Evolutionary conservation across 495 filamentous ascomycete species (phyloP).

Genomic region (Xylaria venustula): DNA sequence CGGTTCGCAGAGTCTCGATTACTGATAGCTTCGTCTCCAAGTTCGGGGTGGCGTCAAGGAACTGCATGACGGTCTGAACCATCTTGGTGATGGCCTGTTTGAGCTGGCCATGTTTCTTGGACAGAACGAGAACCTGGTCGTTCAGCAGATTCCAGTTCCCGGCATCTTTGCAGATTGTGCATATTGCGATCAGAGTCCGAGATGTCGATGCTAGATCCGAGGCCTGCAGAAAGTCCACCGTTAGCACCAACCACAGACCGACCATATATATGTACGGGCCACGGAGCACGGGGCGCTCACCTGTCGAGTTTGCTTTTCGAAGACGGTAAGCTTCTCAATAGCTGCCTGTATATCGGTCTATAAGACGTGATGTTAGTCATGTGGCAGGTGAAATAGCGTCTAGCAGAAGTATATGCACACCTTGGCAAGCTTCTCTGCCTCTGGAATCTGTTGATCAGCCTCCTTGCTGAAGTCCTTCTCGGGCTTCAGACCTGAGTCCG

Average conservation of each 20-base stretch:
- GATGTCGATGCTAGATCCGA: conserved; percentile 95
- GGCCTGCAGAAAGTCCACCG: conserved; percentile 53
- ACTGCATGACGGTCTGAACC: conserved; percentile 94
- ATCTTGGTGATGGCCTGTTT: conserved; percentile 98
- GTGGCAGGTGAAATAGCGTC: conserved; percentile 14
- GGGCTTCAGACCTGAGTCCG: conserved; percentile 53
- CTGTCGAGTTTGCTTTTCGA: conserved; percentile 98
- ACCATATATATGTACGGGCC: neutral
- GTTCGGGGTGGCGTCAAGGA: conserved; percentile 76
- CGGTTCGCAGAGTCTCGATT: conserved; percentile 91
- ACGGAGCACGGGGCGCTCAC: conserved; percentile 46
- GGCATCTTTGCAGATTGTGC: conserved; percentile 90
- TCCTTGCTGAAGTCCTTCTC: conserved; percentile 83
- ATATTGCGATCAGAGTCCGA: conserved; percentile 77
- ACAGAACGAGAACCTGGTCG: conserved; percentile 91
- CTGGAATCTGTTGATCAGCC: conserved; percentile 84
- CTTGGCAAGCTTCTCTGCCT: conserved; percentile 84
- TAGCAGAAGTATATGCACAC: conserved; percentile 42
- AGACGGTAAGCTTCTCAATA: conserved; percentile 83
- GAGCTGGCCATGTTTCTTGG: conserved; percentile 99
- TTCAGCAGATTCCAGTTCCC: conserved; percentile 91
- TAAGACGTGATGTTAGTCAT: neutral
- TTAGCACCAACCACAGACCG: conserved; percentile 14
- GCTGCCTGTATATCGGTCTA: conserved; percentile 78
- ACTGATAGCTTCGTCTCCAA: conserved; percentile 84